Evolutionary conservation across 257 asterid genomes (phyloP).

Genomic region (Ophiorrhiza pumila): DNA sequence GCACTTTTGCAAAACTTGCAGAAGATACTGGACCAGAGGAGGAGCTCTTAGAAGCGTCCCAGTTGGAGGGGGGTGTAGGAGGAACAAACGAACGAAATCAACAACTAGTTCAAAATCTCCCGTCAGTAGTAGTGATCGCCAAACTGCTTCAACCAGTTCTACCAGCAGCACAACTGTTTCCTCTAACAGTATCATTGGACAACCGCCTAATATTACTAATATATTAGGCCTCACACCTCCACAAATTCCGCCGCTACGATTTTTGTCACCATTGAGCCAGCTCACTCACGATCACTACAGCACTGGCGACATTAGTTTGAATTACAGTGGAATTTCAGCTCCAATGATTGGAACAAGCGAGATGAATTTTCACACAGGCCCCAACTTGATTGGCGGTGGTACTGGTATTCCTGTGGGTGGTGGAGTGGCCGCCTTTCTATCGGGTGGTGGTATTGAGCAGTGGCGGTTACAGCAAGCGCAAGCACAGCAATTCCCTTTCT

Average conservation of each 20-base stretch:
- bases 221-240: constrained; percentile 42
- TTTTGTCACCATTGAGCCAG: constrained; percentile 64
- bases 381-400: constrained; percentile 31
- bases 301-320: constrained; percentile 37
- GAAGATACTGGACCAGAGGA: constrained; percentile 90
- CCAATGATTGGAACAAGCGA: constrained; percentile 33
- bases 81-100: constrained; percentile 68
- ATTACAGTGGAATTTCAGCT: constrained; percentile 42
- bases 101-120: constrained; percentile 61
- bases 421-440: constrained; percentile 37
- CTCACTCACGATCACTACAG: constrained; percentile 43
- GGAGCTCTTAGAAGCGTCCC: constrained; percentile 90
- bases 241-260: constrained; percentile 51
- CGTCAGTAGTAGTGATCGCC: constrained; percentile 44
- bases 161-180: constrained; percentile 36
- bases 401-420: constrained; percentile 16
- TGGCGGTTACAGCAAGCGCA: constrained; percentile 61
- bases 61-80: constrained; percentile 84
- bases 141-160: constrained; percentile 44
- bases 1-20: constrained; percentile 92
- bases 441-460: constrained; percentile 50
- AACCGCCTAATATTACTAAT: constrained; percentile 12
- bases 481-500: constrained; percentile 68
- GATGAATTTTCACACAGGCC: constrained; percentile 43
- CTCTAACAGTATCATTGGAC: constrained; percentile 25